These are phyloP conservation scores for Rutstroemia sp. DNA, from an alignment of 2,329 filamentous ascomycete species.

Conservation along the genomic window DNA sequence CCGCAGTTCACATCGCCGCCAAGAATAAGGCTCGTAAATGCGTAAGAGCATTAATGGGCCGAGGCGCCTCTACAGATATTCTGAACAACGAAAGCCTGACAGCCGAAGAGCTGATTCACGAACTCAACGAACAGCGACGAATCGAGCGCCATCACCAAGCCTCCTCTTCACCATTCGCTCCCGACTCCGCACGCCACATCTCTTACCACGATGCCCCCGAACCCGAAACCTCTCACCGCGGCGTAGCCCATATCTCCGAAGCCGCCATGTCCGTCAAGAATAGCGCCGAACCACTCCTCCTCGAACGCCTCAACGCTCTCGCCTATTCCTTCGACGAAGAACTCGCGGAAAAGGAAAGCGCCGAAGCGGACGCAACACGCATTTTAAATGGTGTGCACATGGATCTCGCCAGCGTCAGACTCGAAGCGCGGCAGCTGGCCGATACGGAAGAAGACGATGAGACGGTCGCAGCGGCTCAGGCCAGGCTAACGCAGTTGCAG, in stretches of 20 bases:
- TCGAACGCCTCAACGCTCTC: constrained; percentile 66
- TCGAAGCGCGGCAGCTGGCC: constrained; percentile 50
- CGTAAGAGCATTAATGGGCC: constrained; percentile 68
- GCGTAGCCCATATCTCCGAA: constrained; percentile 42
- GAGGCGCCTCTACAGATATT: constrained; percentile 78
- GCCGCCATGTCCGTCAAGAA: constrained; percentile 63
- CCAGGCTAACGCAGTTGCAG: constrained; percentile 19
- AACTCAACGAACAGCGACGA: constrained; percentile 57
- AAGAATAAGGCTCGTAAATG: constrained; percentile 85
- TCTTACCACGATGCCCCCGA: constrained; percentile 39
- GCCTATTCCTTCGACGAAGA: constrained; percentile 67
- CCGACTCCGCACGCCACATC: constrained; percentile 48
- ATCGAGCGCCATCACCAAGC: constrained; percentile 46
- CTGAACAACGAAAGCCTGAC: constrained; percentile 75
- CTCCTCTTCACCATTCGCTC: constrained; percentile 67
- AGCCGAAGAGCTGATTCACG: constrained; percentile 76
- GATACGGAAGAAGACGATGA: constrained; percentile 17
- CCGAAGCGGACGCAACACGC: constrained; percentile 59
- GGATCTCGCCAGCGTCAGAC: constrained; percentile 55
- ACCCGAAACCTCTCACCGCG: constrained; percentile 13
- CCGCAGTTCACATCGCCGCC: constrained; percentile 67
- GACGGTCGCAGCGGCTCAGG: constrained; percentile 13
- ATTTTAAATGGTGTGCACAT: constrained; percentile 59
- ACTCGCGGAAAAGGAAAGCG: constrained; percentile 63
- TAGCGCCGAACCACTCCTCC: constrained; percentile 60